Base-by-base conservation (phyloP, 306 rosid genomes). In the Cicer arietinum region DNA sequence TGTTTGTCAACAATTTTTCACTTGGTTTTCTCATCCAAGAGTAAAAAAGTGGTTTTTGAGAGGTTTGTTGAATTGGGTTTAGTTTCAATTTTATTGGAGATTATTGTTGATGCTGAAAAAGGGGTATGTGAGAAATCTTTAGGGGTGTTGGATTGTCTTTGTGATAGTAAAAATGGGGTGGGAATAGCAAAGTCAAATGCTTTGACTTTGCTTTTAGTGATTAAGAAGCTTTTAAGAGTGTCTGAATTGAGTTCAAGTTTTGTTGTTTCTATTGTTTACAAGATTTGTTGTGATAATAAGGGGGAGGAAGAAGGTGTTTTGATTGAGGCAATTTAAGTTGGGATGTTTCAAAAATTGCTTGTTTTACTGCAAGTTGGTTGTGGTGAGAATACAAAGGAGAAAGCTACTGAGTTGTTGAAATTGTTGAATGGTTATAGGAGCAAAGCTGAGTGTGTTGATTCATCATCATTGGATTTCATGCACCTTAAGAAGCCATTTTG, bases 301-400 rank as follows among this genome's bases (percentile, higher is more conserved):
- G 82, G 50, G 3, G 78, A 80, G 11, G 87, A 80, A 30, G 87
- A 80, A 30, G 84, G 80, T 6, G 56, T 81, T 61, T 52, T 88
- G 64, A 53, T 87, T 43, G 97, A 89, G 81, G 91, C 94, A 7
- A 70, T 88, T 83, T 92, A 87, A 76, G 81, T 84, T 61, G 96
- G 93, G 22, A 89, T 86, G 17, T 88, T 91, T 63, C 91, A 91
- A 79, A 93, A 93, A 81, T 79, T 91, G 3, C 82, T 93, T 85
- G 88, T 93, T 77, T n/a, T 91, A 71, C 79, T 93, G 86, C 98
- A 93, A 77, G 87, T 93, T 14, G 96, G 98, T 2, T 89, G 93
- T 77, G 83, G 53, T 14, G 92, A 85, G 40, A 63, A 80, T n/a
- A 72, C 80, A 50, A 93, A 89, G 78, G 92, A 75, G 73, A 93